phyloP scores from a whole-genome alignment of 2,329 filamentous ascomycete species.

The Ophiostoma himal-ulmi region DNA sequence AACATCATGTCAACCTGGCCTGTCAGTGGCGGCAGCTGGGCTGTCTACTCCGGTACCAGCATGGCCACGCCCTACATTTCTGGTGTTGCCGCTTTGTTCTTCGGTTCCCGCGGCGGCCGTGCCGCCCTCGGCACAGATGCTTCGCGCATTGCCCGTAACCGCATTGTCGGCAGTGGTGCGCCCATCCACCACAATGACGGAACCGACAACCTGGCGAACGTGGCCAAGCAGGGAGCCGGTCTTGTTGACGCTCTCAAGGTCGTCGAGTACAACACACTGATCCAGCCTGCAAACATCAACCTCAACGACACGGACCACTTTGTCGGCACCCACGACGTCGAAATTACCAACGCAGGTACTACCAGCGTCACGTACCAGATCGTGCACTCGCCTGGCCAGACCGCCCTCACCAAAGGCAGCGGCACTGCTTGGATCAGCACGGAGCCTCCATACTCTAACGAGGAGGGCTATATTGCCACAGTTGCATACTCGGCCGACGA shows the following conservation, averaged over 20 bases:
- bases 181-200: constrained; percentile 11
- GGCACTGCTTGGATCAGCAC: not conserved
- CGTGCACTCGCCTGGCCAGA: constrained; percentile 11
- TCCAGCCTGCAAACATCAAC: constrained; percentile 18
- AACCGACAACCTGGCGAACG: constrained; percentile 11
- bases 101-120: not conserved
- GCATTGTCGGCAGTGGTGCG: constrained; percentile 14
- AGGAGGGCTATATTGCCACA: not conserved
- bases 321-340: constrained; percentile 15
- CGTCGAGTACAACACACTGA: constrained; percentile 17
- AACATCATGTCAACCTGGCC: constrained; percentile 48
- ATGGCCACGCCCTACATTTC: constrained; percentile 37
- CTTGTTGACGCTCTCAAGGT: constrained; percentile 24
- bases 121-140: not conserved
- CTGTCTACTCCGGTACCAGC: constrained; percentile 45
- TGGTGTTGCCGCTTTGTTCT: constrained; percentile 18
- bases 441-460: not conserved
- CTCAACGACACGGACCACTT: constrained; percentile 25
- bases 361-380: constrained; percentile 18
- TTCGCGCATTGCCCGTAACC: not conserved
- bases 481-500: not conserved
- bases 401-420: not conserved
- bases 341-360: constrained; percentile 17
- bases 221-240: constrained; percentile 22
- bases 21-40: constrained; percentile 36